Percentiles rank a stretch among this genome's conserved stretches.
Evolutionary conservation across 768 basidiomycete genomes (phyloP).

Genomic region (Neoboletus magnificus): DNA sequence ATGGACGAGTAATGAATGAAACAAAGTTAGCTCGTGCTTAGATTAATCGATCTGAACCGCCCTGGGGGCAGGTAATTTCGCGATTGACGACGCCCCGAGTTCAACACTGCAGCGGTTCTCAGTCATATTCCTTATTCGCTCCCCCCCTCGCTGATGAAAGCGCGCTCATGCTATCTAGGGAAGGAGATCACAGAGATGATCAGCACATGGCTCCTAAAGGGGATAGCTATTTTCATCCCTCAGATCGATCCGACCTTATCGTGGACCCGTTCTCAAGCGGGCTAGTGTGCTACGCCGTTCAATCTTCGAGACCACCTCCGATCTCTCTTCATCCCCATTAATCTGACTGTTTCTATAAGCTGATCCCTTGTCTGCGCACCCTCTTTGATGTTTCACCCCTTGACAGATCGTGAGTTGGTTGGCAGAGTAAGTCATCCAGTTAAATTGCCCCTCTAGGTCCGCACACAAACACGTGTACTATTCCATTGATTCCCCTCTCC

Average conservation of each 20-base stretch:
- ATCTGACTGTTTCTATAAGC: background rate
- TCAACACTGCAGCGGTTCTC: background rate
- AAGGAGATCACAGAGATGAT: conserved; percentile 8
- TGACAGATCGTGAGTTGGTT: background rate
- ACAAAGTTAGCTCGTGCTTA: background rate
- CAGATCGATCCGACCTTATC: conserved; percentile 24
- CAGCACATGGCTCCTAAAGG: conserved; percentile 6
- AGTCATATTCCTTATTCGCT: background rate
- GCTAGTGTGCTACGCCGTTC: conserved; percentile 8
- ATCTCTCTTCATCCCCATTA: conserved; percentile 5
- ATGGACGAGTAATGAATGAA: background rate
- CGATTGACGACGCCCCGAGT: background rate
- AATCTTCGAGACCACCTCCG: conserved; percentile 9
- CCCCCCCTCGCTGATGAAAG: background rate
- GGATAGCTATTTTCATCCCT: conserved; percentile 6
- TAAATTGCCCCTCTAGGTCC: background rate
- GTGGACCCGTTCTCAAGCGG: conserved; percentile 8
- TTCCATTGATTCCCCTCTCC: background rate
- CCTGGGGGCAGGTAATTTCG: background rate
- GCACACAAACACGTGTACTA: conserved; percentile 13
- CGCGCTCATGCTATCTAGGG: conserved; percentile 3
- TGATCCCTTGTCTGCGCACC: background rate
- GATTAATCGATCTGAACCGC: background rate
- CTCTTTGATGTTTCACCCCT: conserved; percentile 2
- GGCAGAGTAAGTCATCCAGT: background rate